phyloP scores from a whole-genome alignment of 2,329 filamentous ascomycete genomes.

The Alternaria viburni region DNA sequence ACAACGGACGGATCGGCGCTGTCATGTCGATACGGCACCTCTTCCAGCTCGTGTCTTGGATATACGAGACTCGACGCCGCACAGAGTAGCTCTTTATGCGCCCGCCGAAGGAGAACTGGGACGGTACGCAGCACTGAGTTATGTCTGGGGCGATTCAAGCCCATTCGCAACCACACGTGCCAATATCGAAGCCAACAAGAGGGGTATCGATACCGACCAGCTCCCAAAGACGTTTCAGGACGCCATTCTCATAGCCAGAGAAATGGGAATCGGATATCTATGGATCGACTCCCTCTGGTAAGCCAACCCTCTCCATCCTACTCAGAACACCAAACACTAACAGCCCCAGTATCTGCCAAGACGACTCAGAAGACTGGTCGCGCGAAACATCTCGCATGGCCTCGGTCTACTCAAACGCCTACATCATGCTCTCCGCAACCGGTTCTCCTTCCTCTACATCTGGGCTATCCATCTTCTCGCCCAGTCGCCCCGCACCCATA shows the following conservation, averaged over 20 bases:
- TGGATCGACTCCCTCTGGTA: constrained; percentile 1
- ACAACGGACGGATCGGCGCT: not conserved
- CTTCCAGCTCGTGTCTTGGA: not conserved
- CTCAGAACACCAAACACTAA: not conserved
- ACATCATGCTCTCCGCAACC: constrained; percentile 2
- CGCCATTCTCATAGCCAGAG: not conserved
- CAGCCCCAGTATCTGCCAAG: not conserved
- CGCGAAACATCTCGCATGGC: not conserved
- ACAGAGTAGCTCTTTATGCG: not conserved
- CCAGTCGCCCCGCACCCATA: not conserved
- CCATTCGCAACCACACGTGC: not conserved
- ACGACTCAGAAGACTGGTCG: not conserved
- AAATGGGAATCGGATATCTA: not conserved
- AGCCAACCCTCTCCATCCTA: not conserved
- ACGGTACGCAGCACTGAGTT: not conserved
- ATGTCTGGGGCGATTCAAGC: not conserved
- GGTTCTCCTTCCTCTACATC: not conserved
- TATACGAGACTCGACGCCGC: not conserved
- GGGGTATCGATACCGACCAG: not conserved
- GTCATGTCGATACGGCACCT: not conserved
- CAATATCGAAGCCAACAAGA: not conserved
- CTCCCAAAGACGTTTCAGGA: not conserved
- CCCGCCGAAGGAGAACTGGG: not conserved
- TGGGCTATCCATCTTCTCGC: not conserved
- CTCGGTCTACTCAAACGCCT: constrained; percentile 1